phyloP scores from a whole-genome alignment of 345 rosid genomes.

The Corymbia maculata region DNA sequence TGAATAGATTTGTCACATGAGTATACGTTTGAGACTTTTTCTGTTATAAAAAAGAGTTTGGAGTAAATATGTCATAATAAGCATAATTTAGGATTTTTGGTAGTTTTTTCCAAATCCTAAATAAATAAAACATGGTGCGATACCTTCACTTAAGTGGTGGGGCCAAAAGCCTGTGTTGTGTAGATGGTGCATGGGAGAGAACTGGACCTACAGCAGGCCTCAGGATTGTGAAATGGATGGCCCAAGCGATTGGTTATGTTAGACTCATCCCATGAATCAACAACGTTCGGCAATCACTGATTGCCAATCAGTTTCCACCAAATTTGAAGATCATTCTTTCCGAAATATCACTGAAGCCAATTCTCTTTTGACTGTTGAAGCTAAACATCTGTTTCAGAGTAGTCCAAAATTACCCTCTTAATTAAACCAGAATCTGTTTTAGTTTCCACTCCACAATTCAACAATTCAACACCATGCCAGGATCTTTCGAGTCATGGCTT shows the following conservation, averaged over 20 bases:
- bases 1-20: too few species aligned
- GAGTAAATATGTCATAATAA: too few species aligned
- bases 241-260: background rate
- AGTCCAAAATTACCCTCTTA: background rate
- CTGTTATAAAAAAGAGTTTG: too few species aligned
- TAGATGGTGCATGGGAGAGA: background rate
- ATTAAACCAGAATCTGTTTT: background rate
- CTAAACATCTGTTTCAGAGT: background rate
- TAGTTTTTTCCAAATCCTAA: background rate
- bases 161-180: background rate
- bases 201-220: background rate
- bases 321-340: background rate
- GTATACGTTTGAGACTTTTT: too few species aligned
- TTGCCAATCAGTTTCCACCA: background rate
- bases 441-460: background rate
- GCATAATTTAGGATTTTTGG: too few species aligned
- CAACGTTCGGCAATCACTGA: background rate
- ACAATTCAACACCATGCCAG: background rate
- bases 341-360: background rate
- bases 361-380: background rate
- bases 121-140: background rate
- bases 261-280: background rate
- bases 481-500: background rate
- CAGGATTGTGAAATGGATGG: background rate
- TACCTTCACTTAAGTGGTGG: background rate